Percentiles rank a stretch among this genome's conserved stretches.
Evolutionary conservation across 148 eudicot species (phyloP).

Genomic region (Rhododendron vialii): DNA sequence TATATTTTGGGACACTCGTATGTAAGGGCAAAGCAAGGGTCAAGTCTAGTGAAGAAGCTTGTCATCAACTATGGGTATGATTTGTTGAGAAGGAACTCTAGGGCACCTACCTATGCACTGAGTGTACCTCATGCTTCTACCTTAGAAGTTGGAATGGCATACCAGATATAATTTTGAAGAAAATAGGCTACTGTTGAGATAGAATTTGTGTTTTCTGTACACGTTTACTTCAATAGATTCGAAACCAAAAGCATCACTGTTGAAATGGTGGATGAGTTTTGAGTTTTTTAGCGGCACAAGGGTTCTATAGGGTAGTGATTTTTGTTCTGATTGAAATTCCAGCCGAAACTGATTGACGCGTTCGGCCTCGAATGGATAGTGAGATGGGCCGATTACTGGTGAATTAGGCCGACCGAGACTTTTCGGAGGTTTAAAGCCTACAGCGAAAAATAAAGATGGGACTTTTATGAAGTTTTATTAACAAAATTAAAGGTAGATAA

Average conservation of each 20-base stretch:
- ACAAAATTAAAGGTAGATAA: no score
- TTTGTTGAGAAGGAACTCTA: slow-evolving; percentile 77
- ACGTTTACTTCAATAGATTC: not conserved
- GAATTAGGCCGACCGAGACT: no score
- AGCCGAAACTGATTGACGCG: not conserved
- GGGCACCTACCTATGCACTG: slow-evolving; percentile 58
- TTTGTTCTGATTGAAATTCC: not conserved
- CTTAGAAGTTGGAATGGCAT: slow-evolving; percentile 94
- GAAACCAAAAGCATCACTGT: not conserved
- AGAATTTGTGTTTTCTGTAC: not conserved
- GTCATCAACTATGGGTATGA: slow-evolving; percentile 80
- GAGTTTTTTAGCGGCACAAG: not conserved
- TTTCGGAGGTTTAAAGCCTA: no score
- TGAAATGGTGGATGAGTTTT: not conserved
- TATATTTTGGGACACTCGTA: slow-evolving; percentile 85
- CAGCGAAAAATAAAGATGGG: no score
- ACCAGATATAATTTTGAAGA: slow-evolving; percentile 37
- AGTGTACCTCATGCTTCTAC: slow-evolving; percentile 91
- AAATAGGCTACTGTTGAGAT: not conserved
- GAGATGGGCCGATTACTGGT: not conserved
- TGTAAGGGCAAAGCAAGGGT: slow-evolving; percentile 77
- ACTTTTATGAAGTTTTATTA: no score
- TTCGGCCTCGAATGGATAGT: not conserved
- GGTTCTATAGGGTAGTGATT: not conserved
- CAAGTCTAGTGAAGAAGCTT: slow-evolving; percentile 62